Base-by-base conservation (phyloP, 2,329 filamentous ascomycete species). In the Stagonosporopsis vannaccii region DNA sequence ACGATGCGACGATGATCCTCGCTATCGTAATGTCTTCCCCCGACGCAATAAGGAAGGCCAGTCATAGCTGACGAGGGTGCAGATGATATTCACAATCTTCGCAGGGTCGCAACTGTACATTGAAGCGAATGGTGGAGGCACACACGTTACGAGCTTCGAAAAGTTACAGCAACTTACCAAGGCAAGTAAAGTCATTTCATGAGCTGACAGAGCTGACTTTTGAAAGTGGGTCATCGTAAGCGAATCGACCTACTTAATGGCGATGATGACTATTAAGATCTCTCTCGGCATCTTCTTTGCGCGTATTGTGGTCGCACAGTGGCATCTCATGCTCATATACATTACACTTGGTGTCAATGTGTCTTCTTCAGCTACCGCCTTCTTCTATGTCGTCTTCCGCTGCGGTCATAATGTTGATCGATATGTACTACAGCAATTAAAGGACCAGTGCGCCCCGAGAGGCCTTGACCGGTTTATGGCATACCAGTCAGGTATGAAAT, bases 301-400 rank as follows among this genome's bases (percentile, higher is more conserved):
- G 9, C 76, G 79, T 2, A 76, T 80, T 42, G 70, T 80, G n/a
- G 68, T 78, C 52, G 67, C 72, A 32, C 51, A 44, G 17, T 79
- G 76, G 75, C 79, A 81, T 32, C 45, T 75, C 22, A 65, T 64
- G 17, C 63, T 72, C n/a, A 69, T 75, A 13, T 72, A 73, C 40
- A 66, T 71, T 11, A 66, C 70, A 6, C 65, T 73, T 25, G 82
- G 80, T 44, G 19, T 76, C 59, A 75, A 67, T 45, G 68, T 75
- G 11, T 37, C 72, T 3, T 73, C 72, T 12, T 75, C 75, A 1
- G 36, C 61, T 6, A 56, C 66, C 8, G 81, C 82, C 44, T 81
- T 82, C 67, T 81, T 85, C 63, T 77, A 84, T 53, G 69, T 79
- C 46, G 70, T 83, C 12, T 79, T 85, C 42, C 79, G 85, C 69